Conservation (phyloP, 805 yeast genomes). For the Kodamaea lidongshanica region DNA sequence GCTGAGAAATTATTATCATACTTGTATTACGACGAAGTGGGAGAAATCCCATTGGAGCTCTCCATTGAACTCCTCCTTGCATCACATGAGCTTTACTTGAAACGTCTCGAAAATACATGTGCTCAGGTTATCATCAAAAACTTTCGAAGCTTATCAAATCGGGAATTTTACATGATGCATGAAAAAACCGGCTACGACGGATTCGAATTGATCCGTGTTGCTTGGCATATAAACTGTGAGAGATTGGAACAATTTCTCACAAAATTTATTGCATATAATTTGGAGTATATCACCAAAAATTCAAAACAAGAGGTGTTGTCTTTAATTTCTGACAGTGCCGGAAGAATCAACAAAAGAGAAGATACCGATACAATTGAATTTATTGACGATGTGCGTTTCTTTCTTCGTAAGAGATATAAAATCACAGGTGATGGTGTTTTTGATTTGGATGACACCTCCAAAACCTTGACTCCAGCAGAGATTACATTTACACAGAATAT, state of each 20-base stretch:
- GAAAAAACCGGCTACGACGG: slow-evolving; percentile 31
- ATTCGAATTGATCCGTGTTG: slow-evolving; percentile 53
- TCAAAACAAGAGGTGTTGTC: slow-evolving; percentile 23
- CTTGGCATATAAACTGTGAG: slow-evolving; percentile 63
- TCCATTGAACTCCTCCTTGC: slow-evolving; percentile 53
- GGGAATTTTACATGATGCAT: slow-evolving; percentile 16
- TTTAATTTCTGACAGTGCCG: slow-evolving; percentile 42
- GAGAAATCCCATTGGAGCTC: slow-evolving; percentile 39
- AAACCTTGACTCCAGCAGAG: no score
- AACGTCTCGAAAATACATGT: slow-evolving; percentile 60
- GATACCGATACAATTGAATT: slow-evolving; percentile 77
- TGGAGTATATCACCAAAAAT: slow-evolving; percentile 28
- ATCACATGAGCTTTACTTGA: slow-evolving; percentile 56
- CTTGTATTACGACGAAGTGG: slow-evolving; percentile 54
- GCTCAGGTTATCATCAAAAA: slow-evolving; percentile 42
- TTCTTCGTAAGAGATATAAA: slow-evolving; percentile 38
- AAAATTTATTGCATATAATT: slow-evolving; percentile 46
- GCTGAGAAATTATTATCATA: slow-evolving; percentile 49
- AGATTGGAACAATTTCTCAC: slow-evolving; percentile 62
- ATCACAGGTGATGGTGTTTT: slow-evolving; percentile 20
- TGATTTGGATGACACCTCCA: slow-evolving; percentile 17
- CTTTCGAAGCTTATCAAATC: slow-evolving; percentile 15
- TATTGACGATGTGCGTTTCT: slow-evolving; percentile 70
- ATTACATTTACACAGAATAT: slow-evolving; percentile 16
- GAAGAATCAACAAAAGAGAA: slow-evolving; percentile 52